These are phyloP conservation scores for Termitomyces sp. DNA, from an alignment of 1,284 basidiomycete species.

Conservation along the genomic window DNA sequence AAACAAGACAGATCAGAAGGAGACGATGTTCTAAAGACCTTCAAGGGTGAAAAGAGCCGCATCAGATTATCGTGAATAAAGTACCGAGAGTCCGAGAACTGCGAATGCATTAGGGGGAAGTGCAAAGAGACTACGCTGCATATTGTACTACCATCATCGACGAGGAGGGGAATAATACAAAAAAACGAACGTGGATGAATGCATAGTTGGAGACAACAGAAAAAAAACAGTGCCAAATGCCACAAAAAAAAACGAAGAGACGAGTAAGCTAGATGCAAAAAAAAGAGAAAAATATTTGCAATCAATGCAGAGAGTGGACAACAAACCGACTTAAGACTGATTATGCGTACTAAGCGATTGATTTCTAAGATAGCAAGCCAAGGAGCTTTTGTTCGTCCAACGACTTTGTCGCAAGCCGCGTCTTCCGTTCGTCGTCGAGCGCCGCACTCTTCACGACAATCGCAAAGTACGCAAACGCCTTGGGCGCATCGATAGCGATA, in stretches of 20 bases:
- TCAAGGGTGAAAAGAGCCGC: too few relatives aligned
- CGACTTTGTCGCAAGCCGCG: constrained; percentile 55
- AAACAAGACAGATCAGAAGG: too few relatives aligned
- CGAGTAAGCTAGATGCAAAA: constrained; percentile 17
- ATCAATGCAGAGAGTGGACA: constrained; percentile 20
- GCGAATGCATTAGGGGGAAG: constrained; percentile 10
- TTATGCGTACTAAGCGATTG: too few relatives aligned
- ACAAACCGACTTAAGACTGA: too few relatives aligned
- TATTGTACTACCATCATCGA: constrained; percentile 18
- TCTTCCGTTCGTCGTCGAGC: constrained; percentile 55
- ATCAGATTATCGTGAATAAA: too few relatives aligned
- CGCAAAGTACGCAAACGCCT: constrained; percentile 76
- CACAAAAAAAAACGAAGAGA: constrained; percentile 9
- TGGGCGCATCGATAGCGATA: constrained; percentile 84
- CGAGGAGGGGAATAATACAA: constrained; percentile 18
- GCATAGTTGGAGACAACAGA: constrained; percentile 23
- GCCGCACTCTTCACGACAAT: constrained; percentile 66
- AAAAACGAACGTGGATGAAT: constrained; percentile 12
- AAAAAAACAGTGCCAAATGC: constrained; percentile 26
- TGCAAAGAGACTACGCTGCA: constrained; percentile 16
- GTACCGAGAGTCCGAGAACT: constrained; percentile 3
- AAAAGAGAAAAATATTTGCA: constrained; percentile 23
- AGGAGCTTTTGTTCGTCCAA: constrained; percentile 55
- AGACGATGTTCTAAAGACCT: too few relatives aligned
- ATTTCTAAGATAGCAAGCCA: constrained; percentile 48